Conservation (phyloP, 83 land plant species). For the Picea mariana region DNA sequence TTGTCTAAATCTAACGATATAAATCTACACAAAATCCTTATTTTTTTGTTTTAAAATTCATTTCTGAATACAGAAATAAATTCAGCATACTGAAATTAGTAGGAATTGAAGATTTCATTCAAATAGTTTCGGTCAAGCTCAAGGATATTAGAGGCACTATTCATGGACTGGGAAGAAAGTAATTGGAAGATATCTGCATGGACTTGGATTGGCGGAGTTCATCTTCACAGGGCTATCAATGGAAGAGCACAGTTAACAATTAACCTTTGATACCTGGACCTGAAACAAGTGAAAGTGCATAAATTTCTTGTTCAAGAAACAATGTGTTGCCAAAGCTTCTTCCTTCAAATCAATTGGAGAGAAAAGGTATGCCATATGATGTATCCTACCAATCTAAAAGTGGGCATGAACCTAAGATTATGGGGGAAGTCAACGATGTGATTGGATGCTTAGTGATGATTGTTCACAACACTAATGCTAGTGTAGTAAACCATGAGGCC, state of each 20-base stretch:
- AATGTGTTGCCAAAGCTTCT: not conserved
- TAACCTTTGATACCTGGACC: not conserved
- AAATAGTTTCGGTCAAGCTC: too few relatives aligned
- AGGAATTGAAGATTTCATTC: too few relatives aligned
- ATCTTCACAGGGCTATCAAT: not conserved
- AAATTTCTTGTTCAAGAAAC: not conserved
- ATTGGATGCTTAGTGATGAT: not conserved
- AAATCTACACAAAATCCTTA: too few relatives aligned
- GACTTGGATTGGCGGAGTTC: not conserved
- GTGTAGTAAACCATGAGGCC: constrained; percentile 14
- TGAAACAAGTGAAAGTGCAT: not conserved
- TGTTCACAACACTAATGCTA: constrained; percentile 21
- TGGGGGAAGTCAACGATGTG: constrained; percentile 13
- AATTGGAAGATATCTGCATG: not conserved
- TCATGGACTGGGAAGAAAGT: not conserved
- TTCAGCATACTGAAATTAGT: too few relatives aligned
- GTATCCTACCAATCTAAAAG: not conserved
- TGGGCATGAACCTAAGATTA: not conserved
- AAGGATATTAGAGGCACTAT: too few relatives aligned
- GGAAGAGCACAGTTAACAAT: not conserved
- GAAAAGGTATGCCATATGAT: not conserved
- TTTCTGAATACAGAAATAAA: too few relatives aligned
- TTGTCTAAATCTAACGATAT: too few relatives aligned
- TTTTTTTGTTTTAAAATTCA: too few relatives aligned
- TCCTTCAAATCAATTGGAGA: constrained; percentile 1